Percentiles rank a stretch among this genome's conserved stretches.
phyloP scores from a whole-genome alignment of 306 rosid species.

The Cajanus cajan region DNA sequence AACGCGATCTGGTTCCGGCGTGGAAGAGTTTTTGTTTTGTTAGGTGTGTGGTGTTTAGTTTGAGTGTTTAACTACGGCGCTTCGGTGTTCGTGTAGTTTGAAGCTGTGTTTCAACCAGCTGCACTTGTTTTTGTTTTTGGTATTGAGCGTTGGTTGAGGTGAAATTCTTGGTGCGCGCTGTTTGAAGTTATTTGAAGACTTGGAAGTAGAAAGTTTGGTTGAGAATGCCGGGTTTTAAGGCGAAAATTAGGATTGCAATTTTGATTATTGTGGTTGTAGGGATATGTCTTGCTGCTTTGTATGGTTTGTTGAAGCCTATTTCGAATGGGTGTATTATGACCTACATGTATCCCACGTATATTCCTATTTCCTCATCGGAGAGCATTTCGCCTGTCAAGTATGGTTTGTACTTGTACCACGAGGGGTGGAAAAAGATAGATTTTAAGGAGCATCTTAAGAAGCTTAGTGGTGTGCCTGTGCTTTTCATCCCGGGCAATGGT shows the following conservation, averaged over 20 bases:
- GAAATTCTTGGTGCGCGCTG: conserved; percentile 15
- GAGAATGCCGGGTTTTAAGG: conserved; percentile 61
- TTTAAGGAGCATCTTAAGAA: conserved; percentile 75
- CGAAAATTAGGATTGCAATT: conserved; percentile 55
- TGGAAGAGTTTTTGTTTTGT: neutral
- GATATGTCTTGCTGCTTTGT: conserved; percentile 62
- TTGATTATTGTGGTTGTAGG: conserved; percentile 50
- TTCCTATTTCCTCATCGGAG: conserved; percentile 61
- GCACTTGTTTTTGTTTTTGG: neutral
- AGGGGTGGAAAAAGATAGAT: conserved; percentile 94
- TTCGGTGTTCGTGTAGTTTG: conserved; percentile 1
- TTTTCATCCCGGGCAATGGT: conserved; percentile 96
- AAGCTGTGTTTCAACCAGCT: neutral
- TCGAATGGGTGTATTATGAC: conserved; percentile 92
- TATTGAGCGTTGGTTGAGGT: neutral
- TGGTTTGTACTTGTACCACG: conserved; percentile 83
- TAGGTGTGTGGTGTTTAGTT: neutral
- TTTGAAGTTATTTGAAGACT: conserved; percentile 10
- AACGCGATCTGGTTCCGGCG: conserved; percentile 9
- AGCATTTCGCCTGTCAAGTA: conserved; percentile 62
- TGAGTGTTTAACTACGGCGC: neutral
- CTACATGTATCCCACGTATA: conserved; percentile 93
- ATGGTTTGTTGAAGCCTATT: conserved; percentile 70
- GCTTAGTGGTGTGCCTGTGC: conserved; percentile 86
- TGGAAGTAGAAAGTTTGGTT: conserved; percentile 9